Base-by-base conservation (phyloP, 2,329 filamentous ascomycete species). In the Claviceps cyperi region DNA sequence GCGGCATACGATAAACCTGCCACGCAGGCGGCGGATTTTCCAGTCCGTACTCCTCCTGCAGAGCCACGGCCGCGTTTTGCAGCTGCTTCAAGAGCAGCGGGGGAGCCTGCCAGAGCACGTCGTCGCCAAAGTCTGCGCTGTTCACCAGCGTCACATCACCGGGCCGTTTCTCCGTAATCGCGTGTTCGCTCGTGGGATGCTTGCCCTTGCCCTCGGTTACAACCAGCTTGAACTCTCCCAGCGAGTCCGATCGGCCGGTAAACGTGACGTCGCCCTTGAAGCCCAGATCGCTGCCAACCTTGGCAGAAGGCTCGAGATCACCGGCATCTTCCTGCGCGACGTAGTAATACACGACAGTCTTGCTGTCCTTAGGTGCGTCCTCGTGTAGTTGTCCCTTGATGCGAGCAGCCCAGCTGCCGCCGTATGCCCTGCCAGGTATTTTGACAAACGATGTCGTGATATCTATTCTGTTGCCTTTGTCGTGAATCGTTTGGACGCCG, bases 391-490 rank as follows among this genome's bases (percentile, higher is more conserved):
- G 78, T 21, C 92, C 92, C 67, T 85, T 90, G 60, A 98, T 83
- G 52, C 92, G 77, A 38, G 84, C 87, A 50, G 83, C 92, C 92
- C 92, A 98, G 67, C 81, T 94, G 51, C 92, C 92, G 51, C 89
- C 90, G 64, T 94, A 77, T 19, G 74, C 72, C 49, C 89, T 90
- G 21, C 90, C 89, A 2, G 90, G 86, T 37, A 95, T 77, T 69
- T 97, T 98, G 61, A 96, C 81, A 67, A 97, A 96, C 48, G 87
- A 86, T 43, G 91, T 96, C 8, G 86, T 94, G 54, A 98, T 77
- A 68, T 97, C 90, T 56, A 98, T 77, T 51, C 78, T 78, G 68
- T 98, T 98, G 46, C 79, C 84, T 49, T 83, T 81, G 65, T 98
- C 92, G 62, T 94, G 88, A 52, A 98, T 91, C 0, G 85, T 86